Base-by-base conservation (phyloP, 1,139 yeast species). In the Suhomyces maxii region DNA sequence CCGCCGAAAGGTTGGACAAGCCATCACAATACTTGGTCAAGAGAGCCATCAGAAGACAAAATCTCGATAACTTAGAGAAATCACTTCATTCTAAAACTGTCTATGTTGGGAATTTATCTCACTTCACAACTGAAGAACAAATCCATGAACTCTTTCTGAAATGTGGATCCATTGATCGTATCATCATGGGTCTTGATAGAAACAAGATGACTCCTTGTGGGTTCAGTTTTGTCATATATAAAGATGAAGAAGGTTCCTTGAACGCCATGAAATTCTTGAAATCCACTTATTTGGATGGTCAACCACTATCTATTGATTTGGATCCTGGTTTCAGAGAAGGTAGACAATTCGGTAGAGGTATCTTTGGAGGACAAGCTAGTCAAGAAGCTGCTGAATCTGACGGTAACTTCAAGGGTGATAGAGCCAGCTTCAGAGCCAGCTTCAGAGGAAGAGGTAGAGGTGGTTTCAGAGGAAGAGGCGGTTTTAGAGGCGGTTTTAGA, bases 271-370 rank as follows among this genome's bases (percentile, higher is more conserved):
- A 89, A 60, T 91, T 83, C 61, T 71, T 93, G 48, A 84, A 87
- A 52, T 84, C 84, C 41, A 89, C 96, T 0, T 84, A 83, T 57
- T 75, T 91, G 41, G 97, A 91, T 61, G 95, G 91, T 43, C 83
- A 89, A 51, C 73, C 75, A 28, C 77, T 91, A 55, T 84, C 87
- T 40, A 86, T 91, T 41, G 99, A 91, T 65, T 72, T 93, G 56
- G 99, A 91, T 61, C 96, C 97, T 0, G 99, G 99, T 0, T 91
- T 91, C 63, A 80, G 79, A 53, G 97, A 91, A 57, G 98, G 98
- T 0, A 76, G 99, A 56, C 97, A 93, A 62, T 91, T 83, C 61
- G 98, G 98, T 12, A 78, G 99, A 57, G 98, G 98, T 39, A 77
- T 79, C 26, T 83, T 82, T 53, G 98, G 98, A 44, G 98, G 97